Percentiles rank a stretch among this genome's conserved stretches.
These are phyloP conservation scores for Begonia peltatifolia DNA, from an alignment of 306 rosid species.

Conservation along the genomic window DNA sequence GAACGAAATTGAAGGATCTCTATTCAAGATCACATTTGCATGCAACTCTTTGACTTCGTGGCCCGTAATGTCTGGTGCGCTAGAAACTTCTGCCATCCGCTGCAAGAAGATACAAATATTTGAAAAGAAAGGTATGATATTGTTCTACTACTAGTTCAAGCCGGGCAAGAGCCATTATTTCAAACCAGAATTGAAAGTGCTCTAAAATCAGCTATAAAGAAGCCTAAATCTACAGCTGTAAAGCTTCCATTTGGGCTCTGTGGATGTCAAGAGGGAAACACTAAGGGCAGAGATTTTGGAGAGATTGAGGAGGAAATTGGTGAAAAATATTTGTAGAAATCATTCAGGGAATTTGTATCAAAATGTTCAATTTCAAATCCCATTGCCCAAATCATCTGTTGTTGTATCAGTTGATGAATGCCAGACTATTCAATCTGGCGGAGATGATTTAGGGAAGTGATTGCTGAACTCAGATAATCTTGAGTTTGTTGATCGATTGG, in stretches of 20 bases:
- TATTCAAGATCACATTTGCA: slow-evolving; percentile 70
- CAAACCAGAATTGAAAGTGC: slow-evolving; percentile 60
- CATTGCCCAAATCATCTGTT: slow-evolving; percentile 50
- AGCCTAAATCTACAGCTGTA: slow-evolving; percentile 43
- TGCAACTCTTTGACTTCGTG: slow-evolving; percentile 72
- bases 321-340: slow-evolving; percentile 28
- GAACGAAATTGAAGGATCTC: slow-evolving; percentile 40
- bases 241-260: slow-evolving; percentile 91
- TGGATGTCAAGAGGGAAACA: slow-evolving; percentile 89
- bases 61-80: slow-evolving; percentile 63
- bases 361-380: slow-evolving; percentile 50
- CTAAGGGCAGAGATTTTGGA: slow-evolving; percentile 46
- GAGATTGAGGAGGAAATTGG: slow-evolving; percentile 57
- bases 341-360: slow-evolving; percentile 42
- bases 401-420: slow-evolving; percentile 76
- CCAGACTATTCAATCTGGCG: slow-evolving; percentile 67
- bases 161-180: slow-evolving; percentile 51
- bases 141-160: slow-evolving; percentile 40
- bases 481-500: slow-evolving; percentile 66
- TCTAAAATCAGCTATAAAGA: slow-evolving; percentile 53
- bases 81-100: slow-evolving; percentile 55
- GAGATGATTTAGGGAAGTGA: slow-evolving; percentile 62
- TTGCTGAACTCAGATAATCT: slow-evolving; percentile 65
- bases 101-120: slow-evolving; percentile 81
- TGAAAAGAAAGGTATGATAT: slow-evolving; percentile 86